Conservation (phyloP, 371 early-diverging fungal species). For the Chytridium lagenaria region DNA sequence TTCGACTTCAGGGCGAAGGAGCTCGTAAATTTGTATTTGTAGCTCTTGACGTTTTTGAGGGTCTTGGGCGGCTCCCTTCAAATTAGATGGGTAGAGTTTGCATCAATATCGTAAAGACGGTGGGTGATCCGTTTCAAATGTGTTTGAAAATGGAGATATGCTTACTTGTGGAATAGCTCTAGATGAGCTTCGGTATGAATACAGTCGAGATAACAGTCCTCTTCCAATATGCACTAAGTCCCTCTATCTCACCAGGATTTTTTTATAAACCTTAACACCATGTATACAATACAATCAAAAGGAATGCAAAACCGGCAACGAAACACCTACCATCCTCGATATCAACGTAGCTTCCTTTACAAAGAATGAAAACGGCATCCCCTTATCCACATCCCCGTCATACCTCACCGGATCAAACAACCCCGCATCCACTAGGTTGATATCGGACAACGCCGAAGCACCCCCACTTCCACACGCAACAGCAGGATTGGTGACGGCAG, state of each 20-base stretch:
- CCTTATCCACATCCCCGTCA: slow-evolving; percentile 26
- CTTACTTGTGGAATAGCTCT: slow-evolving; percentile 50
- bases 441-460: slow-evolving; percentile 27
- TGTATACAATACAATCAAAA: too few relatives aligned
- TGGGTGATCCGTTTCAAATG: not conserved
- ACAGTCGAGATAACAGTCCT: slow-evolving; percentile 43
- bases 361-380: slow-evolving; percentile 35
- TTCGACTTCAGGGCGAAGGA: slow-evolving; percentile 51
- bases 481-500: slow-evolving; percentile 11
- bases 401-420: slow-evolving; percentile 31
- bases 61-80: slow-evolving; percentile 45
- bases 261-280: too few relatives aligned
- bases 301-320: not conserved
- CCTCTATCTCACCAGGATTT: slow-evolving; percentile 43
- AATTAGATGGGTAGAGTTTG: too few relatives aligned
- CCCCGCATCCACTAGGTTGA: slow-evolving; percentile 40
- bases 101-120: not conserved
- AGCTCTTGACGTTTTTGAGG: slow-evolving; percentile 46
- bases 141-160: not conserved
- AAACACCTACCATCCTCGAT: slow-evolving; percentile 34
- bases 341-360: slow-evolving; percentile 43
- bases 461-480: not conserved
- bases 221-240: slow-evolving; percentile 42
- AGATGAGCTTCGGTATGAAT: slow-evolving; percentile 53
- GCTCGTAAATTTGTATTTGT: slow-evolving; percentile 36